Base-by-base conservation (phyloP, 1,284 basidiomycete species). In the Leucoagaricus sp. region DNA sequence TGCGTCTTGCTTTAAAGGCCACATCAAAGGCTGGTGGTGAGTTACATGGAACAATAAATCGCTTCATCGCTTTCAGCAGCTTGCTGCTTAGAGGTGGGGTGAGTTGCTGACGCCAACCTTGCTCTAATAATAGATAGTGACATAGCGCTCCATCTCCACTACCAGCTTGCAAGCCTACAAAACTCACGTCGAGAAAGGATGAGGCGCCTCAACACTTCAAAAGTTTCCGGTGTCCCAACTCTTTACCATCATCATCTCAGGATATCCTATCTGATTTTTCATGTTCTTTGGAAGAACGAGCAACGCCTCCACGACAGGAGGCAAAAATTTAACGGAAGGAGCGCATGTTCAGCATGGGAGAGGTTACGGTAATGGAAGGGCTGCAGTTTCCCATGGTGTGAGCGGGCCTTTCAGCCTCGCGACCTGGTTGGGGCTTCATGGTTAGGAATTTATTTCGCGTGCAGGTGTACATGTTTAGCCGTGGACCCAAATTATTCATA, bases 381-480 rank as follows among this genome's bases (percentile, higher is more conserved):
- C n/a, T 23, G 29, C 28, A 23, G 10, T 8, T 25, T 52, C 50
- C 29, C 50, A 52, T 44, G 17, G 57, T 53, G 34, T 55, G 8
- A 58, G 44, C 40, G 46, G 44, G 25, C 63, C 66, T 51, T 77
- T 79, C 53, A 64, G 63, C 9, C 64, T 76, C 45, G 67, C 68
- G 12, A 57, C 65, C 1, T 79, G 77, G 76, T 42, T 79, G 7
- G 66, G 74, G 36, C 68, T 77, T 2, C 76, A 79, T 70, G 75
- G 70, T 6, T 83, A 23, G 82, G 81, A 4, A 75, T 84, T 4
- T 82, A 84, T 63, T 66, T 72, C 62, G 76, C 75, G 55, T 62
- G 75, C 73, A 61, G 54, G 70, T 64, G 49, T 6, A 10, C 19
- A 40, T 28, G 26, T 26, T 40, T 29, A 41, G 15, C 9, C 10